Base-by-base conservation (phyloP, 306 rosid genomes). In the Cucurbita pepo region DNA sequence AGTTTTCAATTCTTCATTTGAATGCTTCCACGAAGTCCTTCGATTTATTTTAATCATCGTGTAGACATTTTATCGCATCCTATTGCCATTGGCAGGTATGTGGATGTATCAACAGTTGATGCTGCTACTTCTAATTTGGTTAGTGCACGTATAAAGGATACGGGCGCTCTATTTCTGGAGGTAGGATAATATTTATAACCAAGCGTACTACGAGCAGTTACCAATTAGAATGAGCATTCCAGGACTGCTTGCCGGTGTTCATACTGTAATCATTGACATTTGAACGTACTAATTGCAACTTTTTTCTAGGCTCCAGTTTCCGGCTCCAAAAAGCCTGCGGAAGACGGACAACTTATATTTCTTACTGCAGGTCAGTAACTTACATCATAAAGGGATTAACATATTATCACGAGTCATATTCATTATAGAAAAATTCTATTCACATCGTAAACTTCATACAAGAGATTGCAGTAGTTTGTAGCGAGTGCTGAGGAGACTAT, bases 261-360 rank as follows among this genome's bases (percentile, higher is more conserved):
- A n/a, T 58, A 64, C 59, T 43, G 70, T 21, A 34, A 14, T 10
- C 4, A 50, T 21, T 18, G 13, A 66, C 76, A 51, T 73, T 70
- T 69, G 48, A 58, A 13, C 44, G 61, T 48, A 70, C 10, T 74
- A 70, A 58, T 71, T 56, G 74, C 25, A 56, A 34, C 21, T 57
- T 90, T 85, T 78, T 83, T 90, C 52, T 92, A 93, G 82, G 98
- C 93, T 66, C 98, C 98, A 74, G 98, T 93, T 83, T 93, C 98
- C 38, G 98, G 98, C 71, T 88, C 96, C 88, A 93, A 93, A 88
- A 93, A 93, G 84, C 98, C 98, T 2, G 98, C 98, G 62, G 98
- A 93, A 88, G 98, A 93, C 78, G 98, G 98, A 67, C 98, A 93
- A 56, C 82, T 93, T 21, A 81, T 93, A 30, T 85, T 93, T 79